Conservation (phyloP, 2,329 filamentous ascomycete species). For the Ophiostoma tasmaniense region DNA sequence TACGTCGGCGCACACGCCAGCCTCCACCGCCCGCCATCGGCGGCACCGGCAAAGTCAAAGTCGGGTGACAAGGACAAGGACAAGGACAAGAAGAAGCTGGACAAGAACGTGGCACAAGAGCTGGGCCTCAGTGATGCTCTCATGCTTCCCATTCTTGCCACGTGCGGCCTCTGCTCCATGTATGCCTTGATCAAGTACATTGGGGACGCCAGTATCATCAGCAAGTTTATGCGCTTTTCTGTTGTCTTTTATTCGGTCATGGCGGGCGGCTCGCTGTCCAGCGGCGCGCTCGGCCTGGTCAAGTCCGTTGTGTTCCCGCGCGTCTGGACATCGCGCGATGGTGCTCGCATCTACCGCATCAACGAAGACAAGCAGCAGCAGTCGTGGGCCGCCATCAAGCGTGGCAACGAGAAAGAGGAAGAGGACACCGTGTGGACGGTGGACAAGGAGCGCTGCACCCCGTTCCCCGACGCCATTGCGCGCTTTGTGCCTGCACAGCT, state of each 20-base stretch:
- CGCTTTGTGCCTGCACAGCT: constrained; percentile 24
- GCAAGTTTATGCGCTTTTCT: constrained; percentile 74
- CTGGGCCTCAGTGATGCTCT: constrained; percentile 72
- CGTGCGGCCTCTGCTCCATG: constrained; percentile 55
- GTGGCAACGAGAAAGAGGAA: constrained; percentile 18
- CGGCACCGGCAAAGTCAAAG: constrained; percentile 45
- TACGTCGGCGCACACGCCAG: constrained; percentile 80
- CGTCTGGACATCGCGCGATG: constrained; percentile 48
- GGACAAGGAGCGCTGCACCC: constrained; percentile 29
- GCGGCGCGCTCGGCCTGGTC: constrained; percentile 58
- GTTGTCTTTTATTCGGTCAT: constrained; percentile 74
- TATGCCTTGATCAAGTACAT: constrained; percentile 89
- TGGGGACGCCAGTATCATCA: constrained; percentile 70
- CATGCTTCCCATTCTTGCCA: constrained; percentile 73
- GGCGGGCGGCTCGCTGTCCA: constrained; percentile 63
- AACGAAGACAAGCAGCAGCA: constrained; percentile 35
- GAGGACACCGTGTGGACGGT: constrained; percentile 21
- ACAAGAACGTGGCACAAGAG: constrained; percentile 35
- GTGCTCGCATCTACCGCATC: constrained; percentile 35
- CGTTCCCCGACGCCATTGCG: constrained; percentile 34
- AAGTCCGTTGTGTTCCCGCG: constrained; percentile 65
- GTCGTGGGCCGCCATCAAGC: constrained; percentile 15
- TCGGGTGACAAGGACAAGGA: constrained; percentile 15
- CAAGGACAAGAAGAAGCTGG: constrained; percentile 19
- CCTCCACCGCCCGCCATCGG: constrained; percentile 72